Conservation (phyloP, 371 early-diverging fungal species). For the Vairimorpha necatrix region DNA sequence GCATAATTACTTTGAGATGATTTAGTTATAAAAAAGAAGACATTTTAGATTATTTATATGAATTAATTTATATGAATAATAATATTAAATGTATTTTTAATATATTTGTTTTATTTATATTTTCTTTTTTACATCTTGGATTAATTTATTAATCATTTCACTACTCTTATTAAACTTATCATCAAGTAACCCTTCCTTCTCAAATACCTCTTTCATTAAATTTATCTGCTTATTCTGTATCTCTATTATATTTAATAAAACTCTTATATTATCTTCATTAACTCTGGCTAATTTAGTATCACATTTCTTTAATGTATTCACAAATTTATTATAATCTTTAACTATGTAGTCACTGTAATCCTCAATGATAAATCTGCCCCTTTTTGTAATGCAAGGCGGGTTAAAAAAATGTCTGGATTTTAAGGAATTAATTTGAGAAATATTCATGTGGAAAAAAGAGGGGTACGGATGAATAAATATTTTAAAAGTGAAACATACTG, state of each 20-base stretch:
- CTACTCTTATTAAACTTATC: neutral
- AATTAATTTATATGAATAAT: too few species aligned
- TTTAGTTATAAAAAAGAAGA: too few species aligned
- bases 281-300: neutral
- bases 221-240: constrained; percentile 14
- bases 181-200: neutral
- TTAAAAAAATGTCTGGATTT: neutral
- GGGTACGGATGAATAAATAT: too few species aligned
- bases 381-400: neutral
- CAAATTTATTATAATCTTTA: constrained; percentile 16
- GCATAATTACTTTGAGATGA: too few species aligned
- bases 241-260: neutral
- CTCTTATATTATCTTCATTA: neutral
- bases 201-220: neutral
- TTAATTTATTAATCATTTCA: neutral
- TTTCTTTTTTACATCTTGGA: neutral
- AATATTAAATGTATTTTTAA: too few species aligned
- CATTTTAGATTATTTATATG: too few species aligned
- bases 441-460: neutral
- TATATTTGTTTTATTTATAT: too few species aligned
- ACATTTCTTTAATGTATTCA: neutral
- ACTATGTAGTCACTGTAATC: neutral
- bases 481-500: too few species aligned
- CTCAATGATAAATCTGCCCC: constrained; percentile 11
- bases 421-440: neutral